phyloP scores from a whole-genome alignment of 2,329 filamentous ascomycete genomes.

The Diaporthe nobilis region DNA sequence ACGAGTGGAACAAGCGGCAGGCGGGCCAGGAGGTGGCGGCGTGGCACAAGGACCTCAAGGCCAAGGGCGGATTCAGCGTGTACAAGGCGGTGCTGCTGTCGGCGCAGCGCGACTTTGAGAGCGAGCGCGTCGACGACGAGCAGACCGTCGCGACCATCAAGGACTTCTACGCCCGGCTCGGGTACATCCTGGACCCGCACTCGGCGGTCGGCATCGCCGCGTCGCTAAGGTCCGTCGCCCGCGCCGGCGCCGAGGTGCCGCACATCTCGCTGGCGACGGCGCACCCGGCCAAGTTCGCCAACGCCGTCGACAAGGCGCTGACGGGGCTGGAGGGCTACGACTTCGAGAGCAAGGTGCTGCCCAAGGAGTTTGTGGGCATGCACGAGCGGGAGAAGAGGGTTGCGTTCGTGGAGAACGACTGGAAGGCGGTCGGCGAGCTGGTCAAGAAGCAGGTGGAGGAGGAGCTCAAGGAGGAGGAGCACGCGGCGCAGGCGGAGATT shows the following conservation, averaged over 20 bases:
- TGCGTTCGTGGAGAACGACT: slow-evolving; percentile 77
- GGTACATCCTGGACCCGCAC: slow-evolving; percentile 93
- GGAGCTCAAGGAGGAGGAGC: slow-evolving; percentile 62
- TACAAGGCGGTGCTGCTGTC: slow-evolving; percentile 78
- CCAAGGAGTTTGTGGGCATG: slow-evolving; percentile 84
- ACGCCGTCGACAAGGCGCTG: slow-evolving; percentile 86
- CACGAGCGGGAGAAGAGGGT: slow-evolving; percentile 83
- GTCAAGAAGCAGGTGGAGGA: slow-evolving; percentile 81
- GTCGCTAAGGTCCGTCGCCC: slow-evolving; percentile 76
- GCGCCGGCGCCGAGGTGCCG: slow-evolving; percentile 64
- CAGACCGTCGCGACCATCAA: slow-evolving; percentile 79
- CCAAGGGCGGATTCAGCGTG: slow-evolving; percentile 85
- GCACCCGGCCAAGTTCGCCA: slow-evolving; percentile 94
- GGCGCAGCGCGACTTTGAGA: slow-evolving; percentile 83
- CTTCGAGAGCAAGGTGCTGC: slow-evolving; percentile 82
- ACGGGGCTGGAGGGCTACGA: slow-evolving; percentile 79
- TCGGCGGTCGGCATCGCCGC: slow-evolving; percentile 89
- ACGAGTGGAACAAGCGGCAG: slow-evolving; percentile 76
- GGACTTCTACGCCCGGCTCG: slow-evolving; percentile 62
- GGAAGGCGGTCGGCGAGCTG: slow-evolving; percentile 81
- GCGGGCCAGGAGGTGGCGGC: slow-evolving; percentile 81
- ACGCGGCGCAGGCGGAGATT: slow-evolving; percentile 36
- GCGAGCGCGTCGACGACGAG: slow-evolving; percentile 77
- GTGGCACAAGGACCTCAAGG: slow-evolving; percentile 88
- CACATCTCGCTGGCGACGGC: slow-evolving; percentile 93